phyloP scores from a whole-genome alignment of 495 filamentous ascomycete genomes.

The Lentithecium fluviatile region DNA sequence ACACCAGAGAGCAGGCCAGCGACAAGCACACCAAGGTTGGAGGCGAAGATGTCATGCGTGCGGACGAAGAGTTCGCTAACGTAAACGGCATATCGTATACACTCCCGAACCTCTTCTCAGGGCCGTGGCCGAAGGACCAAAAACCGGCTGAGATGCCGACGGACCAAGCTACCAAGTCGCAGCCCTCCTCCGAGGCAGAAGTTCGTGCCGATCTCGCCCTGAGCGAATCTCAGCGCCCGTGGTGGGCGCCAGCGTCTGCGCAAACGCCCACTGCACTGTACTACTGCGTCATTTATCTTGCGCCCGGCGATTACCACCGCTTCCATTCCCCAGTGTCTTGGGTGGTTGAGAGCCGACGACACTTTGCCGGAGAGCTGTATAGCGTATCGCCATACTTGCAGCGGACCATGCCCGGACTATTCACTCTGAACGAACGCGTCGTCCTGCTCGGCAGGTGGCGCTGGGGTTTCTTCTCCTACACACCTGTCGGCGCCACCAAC shows the following conservation, averaged over 20 bases:
- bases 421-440: constrained; percentile 95
- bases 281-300: constrained; percentile 96
- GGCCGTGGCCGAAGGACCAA: constrained; percentile 47
- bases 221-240: constrained; percentile 62
- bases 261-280: constrained; percentile 70
- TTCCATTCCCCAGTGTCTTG: constrained; percentile 94
- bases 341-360: constrained; percentile 87
- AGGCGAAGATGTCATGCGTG: constrained; percentile 65
- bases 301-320: constrained; percentile 96
- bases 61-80: constrained; percentile 88
- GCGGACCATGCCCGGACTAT: constrained; percentile 84
- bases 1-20: constrained; percentile 14
- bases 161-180: constrained; percentile 67
- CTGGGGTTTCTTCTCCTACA: constrained; percentile 95
- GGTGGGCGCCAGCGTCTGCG: constrained; percentile 65
- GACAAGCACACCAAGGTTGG: constrained; percentile 25
- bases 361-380: constrained; percentile 96
- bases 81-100: constrained; percentile 98
- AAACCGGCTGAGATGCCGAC: constrained; percentile 45
- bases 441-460: constrained; percentile 92
- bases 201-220: constrained; percentile 81
- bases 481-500: constrained; percentile 96
- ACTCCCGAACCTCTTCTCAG: constrained; percentile 82
- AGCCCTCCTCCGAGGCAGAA: constrained; percentile 67
- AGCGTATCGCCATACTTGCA: constrained; percentile 93